Evolutionary conservation across 192 early-diverging fungal genomes (phyloP).

Genomic region (Podila minutissima): DNA sequence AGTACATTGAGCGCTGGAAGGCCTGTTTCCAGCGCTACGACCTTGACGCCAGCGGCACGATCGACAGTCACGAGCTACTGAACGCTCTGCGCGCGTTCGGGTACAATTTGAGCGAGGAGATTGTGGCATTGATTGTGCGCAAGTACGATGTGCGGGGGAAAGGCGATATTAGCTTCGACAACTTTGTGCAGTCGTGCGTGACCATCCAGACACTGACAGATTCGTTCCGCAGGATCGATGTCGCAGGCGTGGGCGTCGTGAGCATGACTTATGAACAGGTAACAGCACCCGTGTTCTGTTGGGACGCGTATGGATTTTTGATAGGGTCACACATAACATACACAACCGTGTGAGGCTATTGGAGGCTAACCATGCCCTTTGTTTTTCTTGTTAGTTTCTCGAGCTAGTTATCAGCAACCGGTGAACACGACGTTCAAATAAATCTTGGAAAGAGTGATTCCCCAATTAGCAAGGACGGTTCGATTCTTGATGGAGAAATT

Average conservation of each 20-base stretch:
- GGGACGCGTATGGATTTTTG: no score
- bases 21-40: conserved; percentile 73
- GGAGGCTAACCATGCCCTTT: no score
- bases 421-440: no score
- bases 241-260: conserved; percentile 63
- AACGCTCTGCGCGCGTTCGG: conserved; percentile 50
- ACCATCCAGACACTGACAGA: conserved; percentile 71
- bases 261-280: conserved; percentile 68
- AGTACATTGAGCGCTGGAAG: conserved; percentile 79
- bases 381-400: no score
- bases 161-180: conserved; percentile 44
- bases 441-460: no score
- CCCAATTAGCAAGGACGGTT: no score
- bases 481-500: no score
- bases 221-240: conserved; percentile 63
- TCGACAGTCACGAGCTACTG: conserved; percentile 57
- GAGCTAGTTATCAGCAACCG: no score
- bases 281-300: no score
- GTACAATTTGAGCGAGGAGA: conserved; percentile 44
- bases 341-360: no score
- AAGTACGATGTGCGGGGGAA: conserved; percentile 63
- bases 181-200: conserved; percentile 67
- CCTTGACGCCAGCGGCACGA: conserved; percentile 72
- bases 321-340: no score
- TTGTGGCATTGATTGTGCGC: conserved; percentile 28